A percentile compares a stretch with the other conserved stretches of the same genome.
phyloP scores from a whole-genome alignment of 257 asterid genomes.

The Buddleja alternifolia region DNA sequence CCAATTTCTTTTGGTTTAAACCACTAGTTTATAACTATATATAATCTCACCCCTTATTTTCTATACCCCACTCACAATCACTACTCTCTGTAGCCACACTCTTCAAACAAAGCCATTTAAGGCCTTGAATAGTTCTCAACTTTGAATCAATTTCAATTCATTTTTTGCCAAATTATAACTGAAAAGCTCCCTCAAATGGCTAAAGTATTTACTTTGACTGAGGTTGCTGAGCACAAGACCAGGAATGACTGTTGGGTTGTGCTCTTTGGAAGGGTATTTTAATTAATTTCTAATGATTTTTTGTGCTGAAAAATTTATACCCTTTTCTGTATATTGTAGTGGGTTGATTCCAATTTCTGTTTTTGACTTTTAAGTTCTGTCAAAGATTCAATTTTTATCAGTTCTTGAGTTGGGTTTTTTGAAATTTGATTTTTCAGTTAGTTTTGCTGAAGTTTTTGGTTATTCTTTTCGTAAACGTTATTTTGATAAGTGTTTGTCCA shows the following conservation, averaged over 20 bases:
- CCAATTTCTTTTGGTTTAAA: too few relatives aligned
- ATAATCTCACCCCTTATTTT: too few relatives aligned
- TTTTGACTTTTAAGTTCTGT: background rate
- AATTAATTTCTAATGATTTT: background rate
- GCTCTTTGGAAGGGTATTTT: slow-evolving; percentile 60
- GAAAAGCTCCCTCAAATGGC: slow-evolving; percentile 42
- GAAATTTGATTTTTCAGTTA: background rate
- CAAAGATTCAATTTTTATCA: slow-evolving; percentile 13
- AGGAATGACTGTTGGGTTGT: slow-evolving; percentile 65
- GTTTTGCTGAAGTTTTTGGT: background rate
- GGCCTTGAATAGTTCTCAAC: slow-evolving; percentile 28
- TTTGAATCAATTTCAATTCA: background rate
- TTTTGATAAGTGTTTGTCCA: too few relatives aligned
- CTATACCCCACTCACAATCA: background rate
- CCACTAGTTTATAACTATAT: background rate
- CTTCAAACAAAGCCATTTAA: slow-evolving; percentile 9
- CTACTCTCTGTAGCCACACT: slow-evolving; percentile 7
- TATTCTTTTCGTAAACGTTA: background rate
- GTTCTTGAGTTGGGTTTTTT: background rate
- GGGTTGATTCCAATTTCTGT: slow-evolving; percentile 15
- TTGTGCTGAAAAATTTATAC: background rate
- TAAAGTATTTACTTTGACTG: slow-evolving; percentile 55
- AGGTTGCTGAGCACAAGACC: slow-evolving; percentile 64
- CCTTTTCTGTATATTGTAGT: background rate
- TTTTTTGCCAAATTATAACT: background rate